Base-by-base conservation (phyloP, 2,329 filamentous ascomycete species). In the Cercospora sojina region DNA sequence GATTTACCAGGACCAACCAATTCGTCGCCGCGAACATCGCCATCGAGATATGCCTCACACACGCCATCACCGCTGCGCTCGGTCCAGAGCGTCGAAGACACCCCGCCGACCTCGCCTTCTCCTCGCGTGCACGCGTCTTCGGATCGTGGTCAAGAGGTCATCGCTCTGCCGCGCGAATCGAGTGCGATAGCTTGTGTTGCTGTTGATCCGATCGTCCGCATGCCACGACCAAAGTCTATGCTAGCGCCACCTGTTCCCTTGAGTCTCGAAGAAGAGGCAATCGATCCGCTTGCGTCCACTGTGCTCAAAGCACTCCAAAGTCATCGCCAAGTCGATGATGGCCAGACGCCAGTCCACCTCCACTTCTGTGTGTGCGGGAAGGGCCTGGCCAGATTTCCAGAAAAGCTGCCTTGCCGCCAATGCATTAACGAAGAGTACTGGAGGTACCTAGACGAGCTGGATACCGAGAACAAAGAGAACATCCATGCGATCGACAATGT, bases 31-130 rank as follows among this genome's bases (percentile, higher is more conserved):
- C 43, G 43, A 49, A 49, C 51, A 55, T 31, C 51, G 12, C 31
- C 31, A 18, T 60, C 51, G 16, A 43, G 32, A 18, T 27, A 56
- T 62, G 60, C 47, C 20, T 62, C 60, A 20, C 29, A 62, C 29
- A 62, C 60, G 20, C 60, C 60, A 35, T 62, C 60, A 12, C 60
- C 60, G 16, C 60, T 56, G 20, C 49, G 47, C 25, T 55, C 60
- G 5, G 60, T 62, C 2, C 47, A 62, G 47, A 23, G 18, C 13
- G 47, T 23, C 16, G n/a, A 55, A 9, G 60, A 56, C 3, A 62
- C 60, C 3, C 60, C 60, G 18, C 60, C 60, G 9, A 41, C 60
- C 20, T 62, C 59, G 13, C 59, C 51, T 55, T 2, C 59, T 7
- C 59, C 47, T n/a, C 59, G 31, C 18, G 12, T 29, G 6, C 49